Conservation (phyloP, 768 basidiomycete species). For the Phylloporus sp. region DNA sequence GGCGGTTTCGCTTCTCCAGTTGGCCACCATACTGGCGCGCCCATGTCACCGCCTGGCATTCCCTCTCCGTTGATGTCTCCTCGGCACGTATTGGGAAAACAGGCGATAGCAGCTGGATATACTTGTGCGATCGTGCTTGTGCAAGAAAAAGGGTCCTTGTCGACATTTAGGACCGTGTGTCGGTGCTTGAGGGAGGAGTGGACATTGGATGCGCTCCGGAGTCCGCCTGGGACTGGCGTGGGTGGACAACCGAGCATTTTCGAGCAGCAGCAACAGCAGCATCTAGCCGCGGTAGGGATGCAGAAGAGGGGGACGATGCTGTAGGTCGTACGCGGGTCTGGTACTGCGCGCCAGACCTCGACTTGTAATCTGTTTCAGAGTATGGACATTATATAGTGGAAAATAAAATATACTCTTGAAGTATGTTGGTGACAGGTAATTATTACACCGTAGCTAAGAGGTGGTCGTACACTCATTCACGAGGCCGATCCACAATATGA, state of each 20-base stretch:
- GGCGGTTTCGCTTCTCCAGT: slow-evolving; percentile 18
- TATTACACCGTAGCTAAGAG: no score
- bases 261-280: slow-evolving; percentile 35
- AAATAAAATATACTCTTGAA: no score
- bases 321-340: slow-evolving; percentile 3
- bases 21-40: slow-evolving; percentile 2
- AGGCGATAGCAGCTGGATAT: slow-evolving; percentile 30
- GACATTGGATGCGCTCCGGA: slow-evolving; percentile 38
- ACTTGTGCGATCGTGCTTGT: slow-evolving; percentile 71
- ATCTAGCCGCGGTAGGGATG: neutral
- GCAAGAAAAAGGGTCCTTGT: slow-evolving; percentile 88
- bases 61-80: slow-evolving; percentile 26
- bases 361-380: neutral
- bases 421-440: no score
- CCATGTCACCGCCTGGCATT: slow-evolving; percentile 20
- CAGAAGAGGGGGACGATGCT: slow-evolving; percentile 32
- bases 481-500: no score
- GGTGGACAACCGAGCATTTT: slow-evolving; percentile 36
- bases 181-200: slow-evolving; percentile 69
- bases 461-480: no score
- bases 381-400: no score
- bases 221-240: slow-evolving; percentile 20
- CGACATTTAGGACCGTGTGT: slow-evolving; percentile 79
- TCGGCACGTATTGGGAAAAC: slow-evolving; percentile 26
- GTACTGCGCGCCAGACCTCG: neutral